Conservation (phyloP, 2,329 filamentous ascomycete species). For the Hirsutella rhossiliensis region DNA sequence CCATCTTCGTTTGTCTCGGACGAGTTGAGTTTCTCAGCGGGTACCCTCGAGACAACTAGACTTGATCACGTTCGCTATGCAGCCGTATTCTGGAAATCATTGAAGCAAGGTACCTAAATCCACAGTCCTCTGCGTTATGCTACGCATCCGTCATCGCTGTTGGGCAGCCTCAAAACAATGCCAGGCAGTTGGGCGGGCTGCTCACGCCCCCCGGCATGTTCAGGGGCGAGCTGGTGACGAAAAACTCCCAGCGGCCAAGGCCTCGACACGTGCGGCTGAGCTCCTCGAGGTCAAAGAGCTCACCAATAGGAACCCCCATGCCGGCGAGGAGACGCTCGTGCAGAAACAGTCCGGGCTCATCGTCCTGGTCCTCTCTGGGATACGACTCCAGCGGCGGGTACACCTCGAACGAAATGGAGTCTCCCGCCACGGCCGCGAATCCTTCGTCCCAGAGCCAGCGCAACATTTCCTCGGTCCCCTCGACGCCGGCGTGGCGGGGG, state of each 20-base stretch:
- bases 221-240: slow-evolving; percentile 33
- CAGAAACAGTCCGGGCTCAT: slow-evolving; percentile 17
- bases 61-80: too few relatives aligned
- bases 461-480: slow-evolving; percentile 19
- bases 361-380: slow-evolving; percentile 4
- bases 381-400: slow-evolving; percentile 19
- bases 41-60: too few relatives aligned
- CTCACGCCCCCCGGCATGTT: slow-evolving; percentile 33
- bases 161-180: slow-evolving; percentile 20
- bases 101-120: too few relatives aligned
- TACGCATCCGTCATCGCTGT: background rate
- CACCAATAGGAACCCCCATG: slow-evolving; percentile 32
- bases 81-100: too few relatives aligned
- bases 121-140: background rate
- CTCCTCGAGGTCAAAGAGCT: slow-evolving; percentile 21
- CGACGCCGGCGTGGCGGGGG: slow-evolving; percentile 17
- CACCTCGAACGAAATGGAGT: slow-evolving; percentile 30
- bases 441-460: slow-evolving; percentile 33
- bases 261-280: slow-evolving; percentile 38
- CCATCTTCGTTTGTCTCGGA: too few relatives aligned
- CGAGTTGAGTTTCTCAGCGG: too few relatives aligned
- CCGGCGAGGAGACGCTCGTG: slow-evolving; percentile 35
- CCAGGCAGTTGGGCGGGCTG: slow-evolving; percentile 31
- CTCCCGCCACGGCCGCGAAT: slow-evolving; percentile 33
- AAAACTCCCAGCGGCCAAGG: slow-evolving; percentile 34